Percentiles rank a stretch among this genome's conserved stretches.
Conservation (phyloP, 768 basidiomycete genomes). For the Hericium alpestre region DNA sequence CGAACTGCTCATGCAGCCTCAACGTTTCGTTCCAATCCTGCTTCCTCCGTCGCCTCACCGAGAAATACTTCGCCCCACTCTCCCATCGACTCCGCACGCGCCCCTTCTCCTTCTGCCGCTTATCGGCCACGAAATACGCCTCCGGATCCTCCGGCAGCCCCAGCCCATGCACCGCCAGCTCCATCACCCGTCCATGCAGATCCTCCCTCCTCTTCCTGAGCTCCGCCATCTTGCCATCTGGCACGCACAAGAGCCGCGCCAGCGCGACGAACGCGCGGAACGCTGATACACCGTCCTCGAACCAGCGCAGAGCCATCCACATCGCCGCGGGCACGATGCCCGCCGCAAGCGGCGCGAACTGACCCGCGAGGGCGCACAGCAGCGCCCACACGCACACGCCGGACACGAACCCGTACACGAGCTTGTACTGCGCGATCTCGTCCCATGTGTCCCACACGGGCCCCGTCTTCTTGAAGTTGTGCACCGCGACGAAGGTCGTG, state of each 20-base stretch:
- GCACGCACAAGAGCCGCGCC: slow-evolving; percentile 49
- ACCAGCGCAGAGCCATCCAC: slow-evolving; percentile 88
- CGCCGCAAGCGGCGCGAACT: slow-evolving; percentile 45
- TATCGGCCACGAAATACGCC: slow-evolving; percentile 38
- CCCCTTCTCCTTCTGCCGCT: slow-evolving; percentile 61
- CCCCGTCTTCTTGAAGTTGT: slow-evolving; percentile 70
- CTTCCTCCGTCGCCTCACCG: slow-evolving; percentile 65
- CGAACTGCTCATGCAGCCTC: slow-evolving; percentile 70
- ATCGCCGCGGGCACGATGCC: slow-evolving; percentile 60
- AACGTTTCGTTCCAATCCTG: slow-evolving; percentile 87
- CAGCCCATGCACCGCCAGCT: slow-evolving; percentile 45
- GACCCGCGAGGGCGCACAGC: slow-evolving; percentile 49
- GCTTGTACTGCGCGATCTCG: slow-evolving; percentile 84
- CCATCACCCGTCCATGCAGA: slow-evolving; percentile 57
- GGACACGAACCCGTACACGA: slow-evolving; percentile 70
- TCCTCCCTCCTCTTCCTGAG: slow-evolving; percentile 44
- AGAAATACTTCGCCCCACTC: slow-evolving; percentile 66
- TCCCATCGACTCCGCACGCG: slow-evolving; percentile 60
- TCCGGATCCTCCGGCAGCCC: slow-evolving; percentile 65
- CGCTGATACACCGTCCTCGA: slow-evolving; percentile 74
- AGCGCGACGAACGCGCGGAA: slow-evolving; percentile 66
- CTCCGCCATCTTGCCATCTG: slow-evolving; percentile 41
- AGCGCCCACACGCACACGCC: slow-evolving; percentile 58
- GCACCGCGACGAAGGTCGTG: slow-evolving; percentile 59
- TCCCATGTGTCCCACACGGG: slow-evolving; percentile 83